Conservation (phyloP, 257 asterid species). For the Thymus quinquecostatus region DNA sequence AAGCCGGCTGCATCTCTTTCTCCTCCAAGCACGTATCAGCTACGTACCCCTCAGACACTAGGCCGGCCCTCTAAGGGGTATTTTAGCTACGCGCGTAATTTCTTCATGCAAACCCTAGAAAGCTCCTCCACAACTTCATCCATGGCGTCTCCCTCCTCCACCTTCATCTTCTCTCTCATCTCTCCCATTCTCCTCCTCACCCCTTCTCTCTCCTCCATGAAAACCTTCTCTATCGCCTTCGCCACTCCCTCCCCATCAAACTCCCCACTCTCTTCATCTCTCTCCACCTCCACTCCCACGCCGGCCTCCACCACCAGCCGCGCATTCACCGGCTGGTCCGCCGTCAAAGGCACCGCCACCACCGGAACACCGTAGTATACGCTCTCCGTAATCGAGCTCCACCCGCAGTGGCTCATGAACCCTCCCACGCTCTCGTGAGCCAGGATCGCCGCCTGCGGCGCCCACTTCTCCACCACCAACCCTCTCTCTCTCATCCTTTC, state of each 20-base stretch:
- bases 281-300: slow-evolving; percentile 34
- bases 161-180: slow-evolving; percentile 32
- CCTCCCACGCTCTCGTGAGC: slow-evolving; percentile 41
- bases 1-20: too few species aligned
- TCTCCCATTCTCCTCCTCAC: too few species aligned
- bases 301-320: slow-evolving; percentile 36
- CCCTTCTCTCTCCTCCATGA: slow-evolving; percentile 30
- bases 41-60: too few species aligned
- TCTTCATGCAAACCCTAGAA: slow-evolving; percentile 28
- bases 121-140: slow-evolving; percentile 25
- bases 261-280: slow-evolving; percentile 30
- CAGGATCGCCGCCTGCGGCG: slow-evolving; percentile 39
- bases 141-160: slow-evolving; percentile 30
- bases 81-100: too few species aligned
- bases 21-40: too few species aligned
- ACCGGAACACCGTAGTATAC: slow-evolving; percentile 38
- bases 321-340: slow-evolving; percentile 40
- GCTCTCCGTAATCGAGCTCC: slow-evolving; percentile 42
- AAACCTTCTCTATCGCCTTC: slow-evolving; percentile 29
- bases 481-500: slow-evolving; percentile 35
- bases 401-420: slow-evolving; percentile 52
- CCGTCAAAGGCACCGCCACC: slow-evolving; percentile 41
- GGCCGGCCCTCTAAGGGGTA: too few species aligned
- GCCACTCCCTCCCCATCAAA: slow-evolving; percentile 34
- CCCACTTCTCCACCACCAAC: slow-evolving; percentile 37